Evolutionary conservation across 768 basidiomycete species (phyloP).

Genomic region (Suillus discolor): DNA sequence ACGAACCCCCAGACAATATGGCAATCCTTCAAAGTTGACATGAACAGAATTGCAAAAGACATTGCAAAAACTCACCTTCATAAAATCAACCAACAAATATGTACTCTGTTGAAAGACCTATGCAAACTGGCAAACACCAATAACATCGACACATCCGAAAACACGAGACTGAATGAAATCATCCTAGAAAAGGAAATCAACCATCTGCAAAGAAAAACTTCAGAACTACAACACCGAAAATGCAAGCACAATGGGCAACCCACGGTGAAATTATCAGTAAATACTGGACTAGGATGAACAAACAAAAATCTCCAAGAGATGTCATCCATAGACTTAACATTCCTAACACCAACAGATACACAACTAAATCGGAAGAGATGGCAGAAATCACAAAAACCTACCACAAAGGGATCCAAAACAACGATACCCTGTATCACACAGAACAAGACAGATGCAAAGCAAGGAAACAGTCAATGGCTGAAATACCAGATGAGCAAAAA

Average conservation of each 20-base stretch:
- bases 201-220: neutral
- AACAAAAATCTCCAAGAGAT: neutral
- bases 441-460: neutral
- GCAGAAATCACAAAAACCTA: neutral
- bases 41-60: neutral
- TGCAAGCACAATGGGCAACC: neutral
- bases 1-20: neutral
- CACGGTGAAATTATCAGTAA: neutral
- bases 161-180: neutral
- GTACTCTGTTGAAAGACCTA: neutral
- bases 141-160: neutral
- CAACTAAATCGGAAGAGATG: neutral
- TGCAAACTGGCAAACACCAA: neutral
- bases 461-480: neutral
- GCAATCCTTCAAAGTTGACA: neutral
- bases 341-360: neutral
- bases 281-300: neutral
- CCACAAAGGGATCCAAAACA: neutral
- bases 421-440: neutral
- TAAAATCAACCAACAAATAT: neutral
- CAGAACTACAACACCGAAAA: neutral
- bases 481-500: neutral
- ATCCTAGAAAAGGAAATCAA: neutral
- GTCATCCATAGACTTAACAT: neutral
- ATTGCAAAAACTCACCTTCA: neutral